phyloP scores from a whole-genome alignment of 441 rosid species.

The Viola pubescens region DNA sequence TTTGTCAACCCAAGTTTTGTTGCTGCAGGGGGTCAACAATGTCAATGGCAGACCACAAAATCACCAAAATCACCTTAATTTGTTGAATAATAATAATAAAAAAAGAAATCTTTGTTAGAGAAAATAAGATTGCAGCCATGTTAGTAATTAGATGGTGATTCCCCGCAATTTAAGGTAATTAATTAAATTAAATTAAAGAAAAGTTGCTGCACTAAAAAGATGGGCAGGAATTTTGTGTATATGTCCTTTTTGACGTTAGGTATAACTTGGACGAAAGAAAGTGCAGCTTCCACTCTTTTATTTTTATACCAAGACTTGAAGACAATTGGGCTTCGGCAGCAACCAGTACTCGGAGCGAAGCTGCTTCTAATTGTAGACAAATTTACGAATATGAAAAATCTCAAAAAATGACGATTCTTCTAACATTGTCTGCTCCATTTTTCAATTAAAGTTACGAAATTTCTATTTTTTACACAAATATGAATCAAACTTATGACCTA shows the following conservation, averaged over 20 bases:
- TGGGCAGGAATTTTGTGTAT: neutral
- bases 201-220: neutral
- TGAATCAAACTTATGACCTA: too few species aligned
- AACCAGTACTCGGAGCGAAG: too few species aligned
- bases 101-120: neutral
- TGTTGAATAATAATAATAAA: too few species aligned
- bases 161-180: conserved; percentile 11
- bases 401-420: too few species aligned
- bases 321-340: too few species aligned
- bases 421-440: too few species aligned
- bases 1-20: neutral
- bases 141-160: neutral
- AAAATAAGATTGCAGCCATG: neutral
- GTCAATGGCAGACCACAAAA: conserved; percentile 9
- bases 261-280: neutral
- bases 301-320: neutral
- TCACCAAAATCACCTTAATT: neutral
- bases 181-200: neutral
- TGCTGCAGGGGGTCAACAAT: neutral
- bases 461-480: too few species aligned
- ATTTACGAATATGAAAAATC: too few species aligned
- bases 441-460: too few species aligned
- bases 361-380: too few species aligned
- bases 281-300: neutral
- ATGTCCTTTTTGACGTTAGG: neutral